Evolutionary conservation across 2,329 filamentous ascomycete genomes (phyloP).

Genomic region (Hypoxylon sp.): DNA sequence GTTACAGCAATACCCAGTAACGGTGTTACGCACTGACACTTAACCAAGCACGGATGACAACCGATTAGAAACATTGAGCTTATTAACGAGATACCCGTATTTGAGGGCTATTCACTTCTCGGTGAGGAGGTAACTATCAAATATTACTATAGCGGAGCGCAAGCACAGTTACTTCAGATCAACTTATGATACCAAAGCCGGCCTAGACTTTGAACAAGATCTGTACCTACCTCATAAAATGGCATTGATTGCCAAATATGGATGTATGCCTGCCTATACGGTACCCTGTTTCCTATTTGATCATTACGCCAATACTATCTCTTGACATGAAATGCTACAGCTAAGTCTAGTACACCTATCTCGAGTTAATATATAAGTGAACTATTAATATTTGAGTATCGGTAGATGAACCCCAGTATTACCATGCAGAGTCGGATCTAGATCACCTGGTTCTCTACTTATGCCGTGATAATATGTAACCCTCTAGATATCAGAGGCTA

Average conservation of each 20-base stretch:
- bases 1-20: slow-evolving; percentile 32
- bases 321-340: not conserved
- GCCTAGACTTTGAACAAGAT: slow-evolving; percentile 2
- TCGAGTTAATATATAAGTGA: not conserved
- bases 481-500: slow-evolving; percentile 4
- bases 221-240: not conserved
- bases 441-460: slow-evolving; percentile 4
- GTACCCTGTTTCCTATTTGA: not conserved
- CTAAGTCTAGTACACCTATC: not conserved
- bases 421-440: slow-evolving; percentile 5
- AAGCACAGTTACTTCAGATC: not conserved
- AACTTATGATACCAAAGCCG: not conserved
- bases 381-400: not conserved
- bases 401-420: not conserved
- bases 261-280: slow-evolving; percentile 2
- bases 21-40: slow-evolving; percentile 38
- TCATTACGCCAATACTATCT: slow-evolving; percentile 3
- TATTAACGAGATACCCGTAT: not conserved
- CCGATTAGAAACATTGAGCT: slow-evolving; percentile 12
- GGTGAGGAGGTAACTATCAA: not conserved
- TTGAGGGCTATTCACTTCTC: slow-evolving; percentile 1
- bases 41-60: slow-evolving; percentile 24
- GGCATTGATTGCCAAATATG: not conserved
- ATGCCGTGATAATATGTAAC: slow-evolving; percentile 10
- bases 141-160: too few relatives aligned